These are phyloP conservation scores for Cyathus striatus DNA, from an alignment of 768 basidiomycete species.

Conservation along the genomic window DNA sequence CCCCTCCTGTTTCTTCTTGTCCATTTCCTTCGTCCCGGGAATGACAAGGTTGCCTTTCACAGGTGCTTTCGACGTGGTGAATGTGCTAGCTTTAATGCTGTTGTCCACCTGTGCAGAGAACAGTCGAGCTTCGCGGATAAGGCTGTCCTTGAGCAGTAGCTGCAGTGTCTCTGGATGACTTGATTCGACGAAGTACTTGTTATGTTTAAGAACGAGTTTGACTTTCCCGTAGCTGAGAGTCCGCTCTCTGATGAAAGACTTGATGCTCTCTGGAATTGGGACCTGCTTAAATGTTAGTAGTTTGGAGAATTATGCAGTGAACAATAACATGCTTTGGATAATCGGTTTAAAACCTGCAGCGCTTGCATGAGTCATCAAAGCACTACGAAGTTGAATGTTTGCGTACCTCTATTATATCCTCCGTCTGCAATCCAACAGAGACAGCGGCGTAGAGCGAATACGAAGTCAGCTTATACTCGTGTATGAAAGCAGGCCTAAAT, in stretches of 20 bases:
- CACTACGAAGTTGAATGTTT: conserved; percentile 16
- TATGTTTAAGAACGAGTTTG: conserved; percentile 96
- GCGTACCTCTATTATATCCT: conserved; percentile 96
- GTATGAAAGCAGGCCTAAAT: conserved; percentile 89
- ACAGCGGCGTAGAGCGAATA: conserved; percentile 99
- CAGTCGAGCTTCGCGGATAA: conserved; percentile 82
- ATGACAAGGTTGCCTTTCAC: conserved; percentile 79
- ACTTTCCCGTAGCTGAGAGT: conserved; percentile 98
- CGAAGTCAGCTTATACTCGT: conserved; percentile 98
- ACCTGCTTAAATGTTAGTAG: conserved; percentile 45
- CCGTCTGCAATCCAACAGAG: conserved; percentile 94
- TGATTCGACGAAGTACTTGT: conserved; percentile 96
- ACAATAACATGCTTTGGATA: conserved; percentile 58
- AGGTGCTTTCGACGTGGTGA: conserved; percentile 80
- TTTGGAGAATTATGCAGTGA: conserved; percentile 1
- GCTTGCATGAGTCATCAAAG: conserved; percentile 23
- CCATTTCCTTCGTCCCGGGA: conserved; percentile 76
- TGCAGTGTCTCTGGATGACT: conserved; percentile 92
- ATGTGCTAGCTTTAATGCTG: conserved; percentile 70
- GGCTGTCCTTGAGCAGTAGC: conserved; percentile 76
- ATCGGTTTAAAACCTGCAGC: conserved; percentile 66
- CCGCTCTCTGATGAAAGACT: conserved; percentile 84
- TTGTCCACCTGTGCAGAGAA: conserved; percentile 63
- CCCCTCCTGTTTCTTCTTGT: conserved; percentile 64
- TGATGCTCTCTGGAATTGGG: conserved; percentile 85